phyloP scores from a whole-genome alignment of 257 asterid genomes.

The Capsicum pubescens region DNA sequence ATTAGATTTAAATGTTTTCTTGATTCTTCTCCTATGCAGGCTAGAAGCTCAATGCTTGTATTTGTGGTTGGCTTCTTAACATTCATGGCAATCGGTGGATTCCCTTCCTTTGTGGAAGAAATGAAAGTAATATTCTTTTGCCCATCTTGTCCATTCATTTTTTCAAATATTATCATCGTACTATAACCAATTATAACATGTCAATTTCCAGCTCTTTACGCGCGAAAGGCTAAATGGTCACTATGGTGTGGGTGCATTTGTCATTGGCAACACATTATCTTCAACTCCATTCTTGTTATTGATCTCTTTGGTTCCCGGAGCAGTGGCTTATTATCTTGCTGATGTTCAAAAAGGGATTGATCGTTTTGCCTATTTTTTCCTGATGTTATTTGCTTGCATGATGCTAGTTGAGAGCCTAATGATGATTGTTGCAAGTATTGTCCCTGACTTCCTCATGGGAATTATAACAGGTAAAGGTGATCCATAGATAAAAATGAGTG shows the following conservation, averaged over 20 bases:
- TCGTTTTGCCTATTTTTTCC: constrained; percentile 42
- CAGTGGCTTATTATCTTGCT: constrained; percentile 56
- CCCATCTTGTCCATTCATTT: not conserved
- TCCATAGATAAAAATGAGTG: not conserved
- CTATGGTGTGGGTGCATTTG: constrained; percentile 49
- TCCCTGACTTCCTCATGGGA: constrained; percentile 62
- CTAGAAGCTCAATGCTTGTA: constrained; percentile 59
- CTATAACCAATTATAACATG: not conserved
- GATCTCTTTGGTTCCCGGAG: constrained; percentile 50
- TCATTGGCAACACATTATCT: constrained; percentile 56
- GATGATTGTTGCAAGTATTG: constrained; percentile 61
- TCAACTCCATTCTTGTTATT: constrained; percentile 55
- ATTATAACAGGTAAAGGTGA: constrained; percentile 45
- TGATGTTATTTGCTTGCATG: constrained; percentile 49
- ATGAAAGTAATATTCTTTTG: constrained; percentile 49
- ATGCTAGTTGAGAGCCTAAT: constrained; percentile 68
- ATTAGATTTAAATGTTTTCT: no score
- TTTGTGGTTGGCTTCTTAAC: constrained; percentile 55
- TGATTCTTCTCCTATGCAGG: constrained; percentile 32
- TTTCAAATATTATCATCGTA: not conserved
- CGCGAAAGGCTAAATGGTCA: constrained; percentile 61
- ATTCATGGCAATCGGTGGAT: constrained; percentile 76
- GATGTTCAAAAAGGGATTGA: constrained; percentile 52
- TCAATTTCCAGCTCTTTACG: constrained; percentile 42
- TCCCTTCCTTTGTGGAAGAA: constrained; percentile 72